Evolutionary conservation across 1,284 basidiomycete species (phyloP).

Genomic region (Leucoagaricus sp.): DNA sequence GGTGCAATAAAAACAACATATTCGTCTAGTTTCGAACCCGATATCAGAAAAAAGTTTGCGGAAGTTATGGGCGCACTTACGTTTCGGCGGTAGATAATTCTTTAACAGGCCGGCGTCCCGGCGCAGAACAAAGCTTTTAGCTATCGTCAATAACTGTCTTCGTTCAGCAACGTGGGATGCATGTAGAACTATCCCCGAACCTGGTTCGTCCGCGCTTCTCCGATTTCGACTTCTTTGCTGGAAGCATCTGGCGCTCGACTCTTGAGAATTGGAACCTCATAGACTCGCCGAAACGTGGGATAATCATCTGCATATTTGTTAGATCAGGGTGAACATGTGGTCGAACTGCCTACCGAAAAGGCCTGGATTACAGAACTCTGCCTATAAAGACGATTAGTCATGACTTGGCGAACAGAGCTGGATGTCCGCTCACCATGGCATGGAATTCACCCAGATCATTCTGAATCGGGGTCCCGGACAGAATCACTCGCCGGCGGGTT

Average conservation of each 20-base stretch:
- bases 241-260: constrained; percentile 81
- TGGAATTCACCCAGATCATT: constrained; percentile 97
- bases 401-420: constrained; percentile 3
- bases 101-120: constrained; percentile 83
- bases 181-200: constrained; percentile 41
- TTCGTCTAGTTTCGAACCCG: constrained; percentile 64
- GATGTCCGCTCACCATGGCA: constrained; percentile 71
- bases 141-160: constrained; percentile 70
- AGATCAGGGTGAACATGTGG: constrained; percentile 7
- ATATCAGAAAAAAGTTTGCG: constrained; percentile 1
- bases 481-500: constrained; percentile 78
- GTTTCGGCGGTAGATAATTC: constrained; percentile 89
- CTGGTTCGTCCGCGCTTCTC: constrained; percentile 72
- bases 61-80: constrained; percentile 46
- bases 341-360: constrained; percentile 62
- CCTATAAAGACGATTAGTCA: constrained; percentile 40
- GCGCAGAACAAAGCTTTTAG: constrained; percentile 88
- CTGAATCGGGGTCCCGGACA: constrained; percentile 97
- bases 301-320: constrained; percentile 58
- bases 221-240: constrained; percentile 71
- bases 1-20: constrained; percentile 92
- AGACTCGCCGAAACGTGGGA: constrained; percentile 74
- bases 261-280: constrained; percentile 88
- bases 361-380: constrained; percentile 93
- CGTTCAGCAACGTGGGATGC: neutral